Evolutionary conservation across 2,329 filamentous ascomycete genomes (phyloP), one percentile per base, ranked within the genome.

Genomic region (Ascochyta lentis): DNA sequence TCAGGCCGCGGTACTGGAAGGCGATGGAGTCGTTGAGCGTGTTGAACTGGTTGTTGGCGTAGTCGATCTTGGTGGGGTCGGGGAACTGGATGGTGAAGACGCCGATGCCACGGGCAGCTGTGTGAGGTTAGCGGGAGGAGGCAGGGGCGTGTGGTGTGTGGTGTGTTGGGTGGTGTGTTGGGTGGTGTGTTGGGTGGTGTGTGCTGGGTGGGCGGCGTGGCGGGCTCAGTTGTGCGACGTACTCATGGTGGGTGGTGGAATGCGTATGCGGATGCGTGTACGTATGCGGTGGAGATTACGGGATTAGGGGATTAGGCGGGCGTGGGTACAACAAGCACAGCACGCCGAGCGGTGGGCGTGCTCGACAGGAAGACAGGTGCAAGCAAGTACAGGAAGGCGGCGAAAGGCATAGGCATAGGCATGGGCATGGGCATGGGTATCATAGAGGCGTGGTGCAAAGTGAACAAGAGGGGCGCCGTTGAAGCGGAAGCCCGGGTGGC

Each of bases 51-150:
- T 73, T 68, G 59, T 73, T 68, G 29, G 66, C 58, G 52, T 65
- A 67, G 49, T 64, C 52, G 48, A 68, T 68, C 23, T 48, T 58
- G 45, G 56, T 58, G 2, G 72, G 73, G 49, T 76, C 72, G 24
- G 73, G 72, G 58, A 74, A 75, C 55, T 68, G 61, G 46, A 75
- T 73, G 54, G 73, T 75, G 57, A 71, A 73, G 54, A 76, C 59
- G 45, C 66, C 64, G 48, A 76, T 68, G 50, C 66, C 64, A 54
- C 70, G 66, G 61, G 73, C 73, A 54, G 68, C 72, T 75, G 60
- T 61, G 29, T 24, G 12, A 47, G 16, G 58, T 69, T 53, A 69
- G 61, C 37, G n/a, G 10, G 43, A 27, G 41, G 15, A 22, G 42
- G 26, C 16, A 15, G 15, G 37, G 22, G 24, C 37, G 51, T 27